phyloP scores from a whole-genome alignment of 495 filamentous ascomycete genomes.

The Penicillium tannophilum region DNA sequence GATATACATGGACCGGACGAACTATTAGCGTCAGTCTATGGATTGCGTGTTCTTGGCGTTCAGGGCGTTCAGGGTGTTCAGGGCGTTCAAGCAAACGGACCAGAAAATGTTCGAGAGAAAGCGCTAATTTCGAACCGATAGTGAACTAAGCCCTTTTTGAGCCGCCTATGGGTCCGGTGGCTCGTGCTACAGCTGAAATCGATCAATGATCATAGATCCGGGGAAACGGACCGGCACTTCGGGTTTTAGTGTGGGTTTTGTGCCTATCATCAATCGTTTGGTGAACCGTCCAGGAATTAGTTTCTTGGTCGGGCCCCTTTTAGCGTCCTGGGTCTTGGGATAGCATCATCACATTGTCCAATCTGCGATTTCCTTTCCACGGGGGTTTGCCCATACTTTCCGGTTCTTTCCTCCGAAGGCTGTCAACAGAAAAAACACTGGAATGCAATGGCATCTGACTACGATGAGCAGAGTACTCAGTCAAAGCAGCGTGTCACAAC shows the following conservation, averaged over 20 bases:
- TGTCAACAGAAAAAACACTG: neutral
- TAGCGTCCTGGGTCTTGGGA: neutral
- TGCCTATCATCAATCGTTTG: neutral
- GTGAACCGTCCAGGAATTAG: neutral
- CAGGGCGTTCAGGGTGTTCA: too few species aligned
- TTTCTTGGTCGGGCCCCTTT: neutral
- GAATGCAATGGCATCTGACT: neutral
- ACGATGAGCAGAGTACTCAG: slow-evolving; percentile 2
- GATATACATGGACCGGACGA: neutral
- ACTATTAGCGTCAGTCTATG: neutral
- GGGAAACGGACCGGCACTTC: neutral
- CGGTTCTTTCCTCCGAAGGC: neutral
- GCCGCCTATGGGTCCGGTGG: neutral
- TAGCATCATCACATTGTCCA: neutral
- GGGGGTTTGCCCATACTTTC: neutral
- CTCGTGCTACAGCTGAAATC: neutral
- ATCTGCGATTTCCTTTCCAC: neutral
- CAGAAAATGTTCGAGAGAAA: too few species aligned
- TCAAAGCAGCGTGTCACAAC: slow-evolving; percentile 4
- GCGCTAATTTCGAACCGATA: neutral
- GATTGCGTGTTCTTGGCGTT: too few species aligned
- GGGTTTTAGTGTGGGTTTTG: neutral
- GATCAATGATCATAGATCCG: neutral
- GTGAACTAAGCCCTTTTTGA: neutral
- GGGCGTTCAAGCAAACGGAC: too few species aligned